phyloP scores from a whole-genome alignment of 495 filamentous ascomycete genomes.

The Lepidopterella palustris region DNA sequence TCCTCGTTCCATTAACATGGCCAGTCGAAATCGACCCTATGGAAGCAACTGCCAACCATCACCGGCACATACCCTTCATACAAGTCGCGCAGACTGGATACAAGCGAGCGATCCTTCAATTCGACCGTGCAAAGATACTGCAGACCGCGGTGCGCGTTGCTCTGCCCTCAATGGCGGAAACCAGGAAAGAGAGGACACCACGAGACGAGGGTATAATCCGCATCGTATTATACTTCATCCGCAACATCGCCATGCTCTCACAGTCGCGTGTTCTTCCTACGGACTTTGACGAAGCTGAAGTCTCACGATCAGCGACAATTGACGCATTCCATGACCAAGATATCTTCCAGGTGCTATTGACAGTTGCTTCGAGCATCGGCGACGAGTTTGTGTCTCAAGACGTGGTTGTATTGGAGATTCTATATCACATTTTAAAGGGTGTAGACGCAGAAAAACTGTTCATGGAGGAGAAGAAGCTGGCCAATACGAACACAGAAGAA shows the following conservation, averaged over 20 bases:
- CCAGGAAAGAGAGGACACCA: slow-evolving; percentile 63
- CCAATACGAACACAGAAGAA: slow-evolving; percentile 62
- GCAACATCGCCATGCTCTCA: slow-evolving; percentile 80
- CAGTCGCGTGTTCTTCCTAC: slow-evolving; percentile 53
- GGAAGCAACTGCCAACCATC: slow-evolving; percentile 86
- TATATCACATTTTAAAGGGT: slow-evolving; percentile 89
- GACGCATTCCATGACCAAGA: slow-evolving; percentile 87
- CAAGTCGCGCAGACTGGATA: slow-evolving; percentile 82
- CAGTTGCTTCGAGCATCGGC: slow-evolving; percentile 80
- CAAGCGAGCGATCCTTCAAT: slow-evolving; percentile 79
- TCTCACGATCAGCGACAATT: slow-evolving; percentile 79
- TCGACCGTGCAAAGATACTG: slow-evolving; percentile 67
- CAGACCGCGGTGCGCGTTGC: slow-evolving; percentile 71
- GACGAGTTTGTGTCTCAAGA: slow-evolving; percentile 90
- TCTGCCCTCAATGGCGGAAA: slow-evolving; percentile 78
- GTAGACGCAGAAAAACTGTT: slow-evolving; percentile 82
- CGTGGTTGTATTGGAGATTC: slow-evolving; percentile 73
- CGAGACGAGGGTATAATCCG: slow-evolving; percentile 93
- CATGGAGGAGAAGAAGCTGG: slow-evolving; percentile 65
- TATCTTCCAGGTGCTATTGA: slow-evolving; percentile 75
- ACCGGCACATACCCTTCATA: slow-evolving; percentile 81
- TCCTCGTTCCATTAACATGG: slow-evolving; percentile 94
- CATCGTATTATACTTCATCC: slow-evolving; percentile 76
- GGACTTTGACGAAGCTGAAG: slow-evolving; percentile 77
- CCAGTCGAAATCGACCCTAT: slow-evolving; percentile 71